Base-by-base conservation (phyloP, 331 rosid genomes). In the Rosa hybrid region DNA sequence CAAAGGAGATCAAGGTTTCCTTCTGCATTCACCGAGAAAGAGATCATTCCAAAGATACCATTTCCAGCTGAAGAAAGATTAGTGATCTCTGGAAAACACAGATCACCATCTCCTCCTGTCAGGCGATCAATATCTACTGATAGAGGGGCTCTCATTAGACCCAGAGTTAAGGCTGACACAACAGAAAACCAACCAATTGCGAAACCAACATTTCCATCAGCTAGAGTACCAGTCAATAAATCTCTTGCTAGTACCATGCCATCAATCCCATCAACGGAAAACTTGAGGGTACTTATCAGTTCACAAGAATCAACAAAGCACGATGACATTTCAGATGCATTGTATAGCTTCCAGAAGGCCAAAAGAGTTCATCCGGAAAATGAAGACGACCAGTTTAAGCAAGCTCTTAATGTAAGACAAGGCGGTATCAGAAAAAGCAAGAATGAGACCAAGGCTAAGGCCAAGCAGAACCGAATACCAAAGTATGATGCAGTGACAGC, bases 41-140 rank as follows among this genome's bases (percentile, higher is more conserved):
- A 96, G 34, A 78, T 85, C 50, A 70, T 83, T 12, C 88, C 88
- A 34, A 96, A 85, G 81, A 88, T 89, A 86, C 81, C 92, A 20
- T 81, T 86, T 84, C 78, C 82, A 59, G 76, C 78, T 56, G 97
- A 96, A 83, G 98, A 93, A 78, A 88, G 85, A 80, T 51, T 75
- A 72, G 81, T 69, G 41, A 86, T 80, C 83, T 86, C 91, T 30
- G 85, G 89, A 51, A 91, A 91, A 68, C 94, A 81, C 34, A 93
- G 98, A 81, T 88, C 98, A 63, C 98, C 98, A 14, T 91, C 99
- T 8, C 97, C 99, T 72, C 99, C 99, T 12, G 68, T 91, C 6
- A 86, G 97, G 83, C 89, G 98, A 87, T 96, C 99, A 81, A 10
- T 86, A 77, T 96, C 99, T 53, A 93, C 94, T 8, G 98, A 96